phyloP scores from a whole-genome alignment of 306 rosid genomes.

The Lathyrus aphaca region DNA sequence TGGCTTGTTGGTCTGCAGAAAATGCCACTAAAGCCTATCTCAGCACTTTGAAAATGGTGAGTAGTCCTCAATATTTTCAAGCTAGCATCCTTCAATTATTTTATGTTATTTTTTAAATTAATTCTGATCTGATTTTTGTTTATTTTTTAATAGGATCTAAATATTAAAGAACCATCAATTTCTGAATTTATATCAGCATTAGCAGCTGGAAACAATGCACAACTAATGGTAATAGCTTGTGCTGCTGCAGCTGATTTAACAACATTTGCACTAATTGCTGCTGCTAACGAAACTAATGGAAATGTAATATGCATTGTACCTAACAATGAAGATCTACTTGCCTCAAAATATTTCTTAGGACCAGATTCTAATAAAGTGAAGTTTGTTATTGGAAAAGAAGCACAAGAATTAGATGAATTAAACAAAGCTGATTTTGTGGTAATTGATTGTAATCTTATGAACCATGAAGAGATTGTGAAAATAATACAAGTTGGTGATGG shows the following conservation, averaged over 20 bases:
- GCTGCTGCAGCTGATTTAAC: constrained; percentile 54
- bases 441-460: constrained; percentile 64
- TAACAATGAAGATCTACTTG: constrained; percentile 39
- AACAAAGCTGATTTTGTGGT: constrained; percentile 70
- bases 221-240: constrained; percentile 69
- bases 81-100: neutral
- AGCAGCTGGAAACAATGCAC: constrained; percentile 87
- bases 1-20: constrained; percentile 94
- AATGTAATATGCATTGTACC: constrained; percentile 64
- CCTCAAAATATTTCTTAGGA: constrained; percentile 47
- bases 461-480: constrained; percentile 53
- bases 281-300: constrained; percentile 76
- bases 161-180: constrained; percentile 64
- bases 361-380: constrained; percentile 43
- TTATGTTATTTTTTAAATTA: no score
- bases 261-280: constrained; percentile 62
- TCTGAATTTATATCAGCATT: constrained; percentile 88
- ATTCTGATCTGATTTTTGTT: constrained; percentile 8
- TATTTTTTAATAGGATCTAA: constrained; percentile 48
- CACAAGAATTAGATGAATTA: constrained; percentile 39
- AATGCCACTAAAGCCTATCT: constrained; percentile 96
- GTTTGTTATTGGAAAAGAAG: constrained; percentile 62
- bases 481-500: constrained; percentile 41
- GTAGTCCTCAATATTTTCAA: constrained; percentile 25
- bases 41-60: constrained; percentile 77